Conservation (phyloP, 2,329 filamentous ascomycete genomes). For the Zasmidium citrigriseum region DNA sequence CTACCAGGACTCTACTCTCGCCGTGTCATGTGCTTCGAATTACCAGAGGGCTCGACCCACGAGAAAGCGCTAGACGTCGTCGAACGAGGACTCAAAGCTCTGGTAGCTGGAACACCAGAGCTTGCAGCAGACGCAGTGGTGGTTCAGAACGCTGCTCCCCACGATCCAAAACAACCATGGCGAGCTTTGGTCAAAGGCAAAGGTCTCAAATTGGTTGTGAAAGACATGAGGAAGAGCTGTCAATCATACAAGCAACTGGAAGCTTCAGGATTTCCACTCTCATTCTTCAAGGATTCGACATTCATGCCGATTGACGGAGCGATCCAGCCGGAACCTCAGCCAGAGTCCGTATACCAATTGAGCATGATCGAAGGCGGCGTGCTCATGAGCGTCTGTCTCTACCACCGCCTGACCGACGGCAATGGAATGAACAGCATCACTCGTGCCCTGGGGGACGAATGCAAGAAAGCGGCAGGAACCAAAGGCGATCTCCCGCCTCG, state of each 20-base stretch:
- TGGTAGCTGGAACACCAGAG: conserved; percentile 25
- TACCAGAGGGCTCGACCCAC: conserved; percentile 15
- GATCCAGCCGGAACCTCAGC: conserved; percentile 21
- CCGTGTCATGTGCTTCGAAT: conserved; percentile 20
- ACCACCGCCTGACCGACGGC: conserved; percentile 22
- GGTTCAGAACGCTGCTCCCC: conserved; percentile 13
- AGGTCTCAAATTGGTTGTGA: conserved; percentile 20
- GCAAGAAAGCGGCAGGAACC: conserved; percentile 14
- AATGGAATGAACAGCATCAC: conserved; percentile 27
- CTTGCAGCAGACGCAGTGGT: conserved; percentile 16
- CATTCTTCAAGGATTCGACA: conserved; percentile 19
- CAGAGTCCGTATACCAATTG: conserved; percentile 19
- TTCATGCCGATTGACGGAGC: conserved; percentile 21
- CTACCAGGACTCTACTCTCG: conserved; percentile 23
- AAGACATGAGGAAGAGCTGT: conserved; percentile 17
- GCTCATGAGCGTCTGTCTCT: conserved; percentile 23
- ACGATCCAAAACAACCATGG: conserved; percentile 19
- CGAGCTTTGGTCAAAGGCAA: conserved; percentile 13
- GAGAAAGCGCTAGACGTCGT: conserved; percentile 16
- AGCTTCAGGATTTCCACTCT: conserved; percentile 16
- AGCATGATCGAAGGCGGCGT: conserved; percentile 22
- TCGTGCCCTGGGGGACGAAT: conserved; percentile 21
- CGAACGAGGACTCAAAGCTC: conserved; percentile 17
- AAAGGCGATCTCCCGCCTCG: conserved; percentile 17
- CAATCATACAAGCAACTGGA: conserved; percentile 16